Evolutionary conservation across 805 yeast species (phyloP).

Genomic region (Myxozyma vanderwaltii): DNA sequence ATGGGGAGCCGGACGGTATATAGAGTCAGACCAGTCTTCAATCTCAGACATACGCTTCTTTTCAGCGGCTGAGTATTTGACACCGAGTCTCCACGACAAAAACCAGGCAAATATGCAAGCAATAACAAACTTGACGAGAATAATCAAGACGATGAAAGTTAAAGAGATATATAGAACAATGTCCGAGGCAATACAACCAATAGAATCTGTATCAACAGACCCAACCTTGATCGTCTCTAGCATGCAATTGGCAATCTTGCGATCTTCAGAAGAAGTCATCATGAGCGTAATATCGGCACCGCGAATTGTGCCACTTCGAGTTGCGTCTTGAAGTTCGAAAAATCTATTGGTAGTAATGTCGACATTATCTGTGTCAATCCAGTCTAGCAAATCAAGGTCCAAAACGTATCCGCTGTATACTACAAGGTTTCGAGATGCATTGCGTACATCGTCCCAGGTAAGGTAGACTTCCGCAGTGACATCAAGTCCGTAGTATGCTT

Average conservation of each 20-base stretch:
- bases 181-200: slow-evolving; percentile 91
- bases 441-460: slow-evolving; percentile 83
- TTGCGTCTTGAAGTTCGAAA: slow-evolving; percentile 50
- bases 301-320: slow-evolving; percentile 53
- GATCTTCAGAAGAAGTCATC: slow-evolving; percentile 62
- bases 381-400: slow-evolving; percentile 73
- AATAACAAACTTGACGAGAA: slow-evolving; percentile 71
- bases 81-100: slow-evolving; percentile 75
- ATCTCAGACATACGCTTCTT: slow-evolving; percentile 64
- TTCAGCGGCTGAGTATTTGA: slow-evolving; percentile 59
- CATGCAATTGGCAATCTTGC: slow-evolving; percentile 77
- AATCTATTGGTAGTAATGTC: slow-evolving; percentile 69
- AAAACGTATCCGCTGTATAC: slow-evolving; percentile 89
- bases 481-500: slow-evolving; percentile 61
- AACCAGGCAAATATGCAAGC: slow-evolving; percentile 92
- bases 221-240: slow-evolving; percentile 88
- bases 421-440: slow-evolving; percentile 70
- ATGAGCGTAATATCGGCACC: slow-evolving; percentile 86
- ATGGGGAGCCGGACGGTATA: slow-evolving; percentile 54
- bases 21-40: slow-evolving; percentile 84
- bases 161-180: slow-evolving; percentile 80
- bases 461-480: slow-evolving; percentile 76
- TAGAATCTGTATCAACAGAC: slow-evolving; percentile 79
- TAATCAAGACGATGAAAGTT: slow-evolving; percentile 81
- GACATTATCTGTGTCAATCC: slow-evolving; percentile 71